Percentiles rank a stretch among this genome's conserved stretches.
Evolutionary conservation across 139 green algal genomes (phyloP).

Genomic region (Axilococcus clingmanii): DNA sequence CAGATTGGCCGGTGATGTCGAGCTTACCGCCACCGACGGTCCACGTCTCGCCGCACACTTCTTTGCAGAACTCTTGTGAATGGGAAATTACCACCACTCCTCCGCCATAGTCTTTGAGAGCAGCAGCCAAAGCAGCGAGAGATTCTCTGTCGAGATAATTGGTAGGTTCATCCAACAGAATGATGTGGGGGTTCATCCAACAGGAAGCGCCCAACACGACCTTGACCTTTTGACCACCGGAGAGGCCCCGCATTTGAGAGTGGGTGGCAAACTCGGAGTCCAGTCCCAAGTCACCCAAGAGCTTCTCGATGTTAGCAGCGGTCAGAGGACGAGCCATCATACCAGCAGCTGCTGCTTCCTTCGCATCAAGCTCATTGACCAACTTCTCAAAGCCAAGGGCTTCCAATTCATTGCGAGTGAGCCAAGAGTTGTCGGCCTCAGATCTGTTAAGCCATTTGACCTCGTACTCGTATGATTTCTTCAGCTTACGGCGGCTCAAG

Average conservation of each 20-base stretch:
- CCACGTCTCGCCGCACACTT: constrained; percentile 79
- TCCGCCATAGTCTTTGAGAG: constrained; percentile 72
- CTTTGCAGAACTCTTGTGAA: constrained; percentile 65
- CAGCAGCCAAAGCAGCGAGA: constrained; percentile 64
- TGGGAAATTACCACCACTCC: constrained; percentile 84
- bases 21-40: constrained; percentile 65
- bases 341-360: constrained; percentile 74
- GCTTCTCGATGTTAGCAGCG: constrained; percentile 71
- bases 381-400: constrained; percentile 84
- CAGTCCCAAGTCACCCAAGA: constrained; percentile 81
- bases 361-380: constrained; percentile 77
- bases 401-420: constrained; percentile 61
- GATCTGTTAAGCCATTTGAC: constrained; percentile 38
- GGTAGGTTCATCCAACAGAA: constrained; percentile 84
- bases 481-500: constrained; percentile 63
- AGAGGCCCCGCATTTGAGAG: constrained; percentile 76
- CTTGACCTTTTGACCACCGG: constrained; percentile 86
- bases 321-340: constrained; percentile 79
- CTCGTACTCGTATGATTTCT: constrained; percentile 80
- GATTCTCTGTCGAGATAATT: constrained; percentile 88
- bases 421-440: constrained; percentile 52
- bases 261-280: constrained; percentile 84
- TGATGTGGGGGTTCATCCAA: constrained; percentile 74
- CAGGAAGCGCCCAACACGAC: constrained; percentile 72
- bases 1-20: constrained; percentile 33